Conservation (phyloP, 176 grass and related monocot species). For the Rhynchospora breviuscula region DNA sequence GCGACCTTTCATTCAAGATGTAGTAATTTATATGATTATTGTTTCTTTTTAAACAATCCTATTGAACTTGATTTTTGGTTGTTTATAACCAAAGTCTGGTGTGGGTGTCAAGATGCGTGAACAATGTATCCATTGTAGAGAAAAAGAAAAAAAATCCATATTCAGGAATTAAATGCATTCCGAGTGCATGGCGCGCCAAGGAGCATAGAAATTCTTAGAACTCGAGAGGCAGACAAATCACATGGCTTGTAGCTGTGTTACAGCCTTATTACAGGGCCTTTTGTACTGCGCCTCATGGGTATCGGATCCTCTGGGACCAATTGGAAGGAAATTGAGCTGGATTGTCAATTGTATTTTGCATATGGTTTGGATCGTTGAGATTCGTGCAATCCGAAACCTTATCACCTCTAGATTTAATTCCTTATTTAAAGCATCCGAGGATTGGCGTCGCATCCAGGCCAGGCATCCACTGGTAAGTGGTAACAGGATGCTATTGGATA, state of each 20-base stretch:
- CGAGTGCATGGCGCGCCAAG: not conserved
- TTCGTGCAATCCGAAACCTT: not conserved
- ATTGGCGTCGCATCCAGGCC: no score
- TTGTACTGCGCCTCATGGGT: conserved; percentile 1
- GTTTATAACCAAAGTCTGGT: not conserved
- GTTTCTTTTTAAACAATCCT: not conserved
- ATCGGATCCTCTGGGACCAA: conserved; percentile 5
- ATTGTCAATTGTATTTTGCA: not conserved
- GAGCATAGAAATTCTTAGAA: not conserved
- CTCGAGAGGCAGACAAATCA: not conserved
- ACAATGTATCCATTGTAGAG: not conserved
- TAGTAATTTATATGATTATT: no score
- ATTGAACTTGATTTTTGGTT: not conserved
- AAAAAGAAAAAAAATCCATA: not conserved
- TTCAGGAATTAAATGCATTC: conserved; percentile 1
- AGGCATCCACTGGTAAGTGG: no score
- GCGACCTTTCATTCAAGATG: no score
- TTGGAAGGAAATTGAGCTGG: not conserved
- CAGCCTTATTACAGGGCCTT: not conserved
- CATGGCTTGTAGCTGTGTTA: conserved; percentile 17
- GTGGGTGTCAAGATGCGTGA: not conserved
- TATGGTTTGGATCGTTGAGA: not conserved
- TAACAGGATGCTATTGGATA: no score
- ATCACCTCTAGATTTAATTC: not conserved
- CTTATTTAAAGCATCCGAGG: not conserved